Base-by-base conservation (phyloP, 108 stramenopile species). In the Nitzschia inconspicua region DNA sequence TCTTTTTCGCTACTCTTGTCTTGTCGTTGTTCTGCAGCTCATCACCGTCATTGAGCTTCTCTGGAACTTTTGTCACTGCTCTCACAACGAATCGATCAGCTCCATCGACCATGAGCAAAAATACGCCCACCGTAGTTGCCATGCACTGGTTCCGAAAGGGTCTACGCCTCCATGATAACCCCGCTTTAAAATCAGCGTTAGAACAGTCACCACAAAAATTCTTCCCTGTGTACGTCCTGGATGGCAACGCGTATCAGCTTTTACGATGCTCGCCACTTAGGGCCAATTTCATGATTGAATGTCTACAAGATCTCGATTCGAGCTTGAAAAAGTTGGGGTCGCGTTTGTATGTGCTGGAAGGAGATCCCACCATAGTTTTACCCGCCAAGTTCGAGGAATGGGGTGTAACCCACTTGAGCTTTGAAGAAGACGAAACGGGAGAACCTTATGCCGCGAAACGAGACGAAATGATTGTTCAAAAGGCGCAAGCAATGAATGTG, bases 111-210 rank as follows among this genome's bases (percentile, higher is more conserved):
- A 51, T 34, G 49, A 49, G 23, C 5, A 40, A 37, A 23, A 24
- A n/a, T n/a, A n/a, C n/a, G n/a, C n/a, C n/a, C n/a, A n/a, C 28
- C 34, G 61, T 63, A 0, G 44, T 59, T 8, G 47, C 68, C 0
- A 84, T 93, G 60, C 84, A 89, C 47, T 96, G 96, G 95, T 95
- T 97, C 56, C 86, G 96, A 9, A 98, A 98, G 63, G 89, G 87
- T n/a, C 68, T 96, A 44, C 68, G 96, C 27, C 59, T 98, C 23
- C 91, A 93, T 67, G 97, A 98, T 79, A 97, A 98, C 63, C 94
- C 96, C 3, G 80, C 84, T n/a, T 73, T 96, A 25, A 49, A 80
- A 0, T 70, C 70, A 32, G 77, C 86, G n/a, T 32, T 61, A 20
- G 49, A 48, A 19, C 24, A 53, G 37, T 52, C 68, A 3, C 51